Base-by-base conservation (phyloP, 129 eudicot species). In the Kitagawia praeruptora region DNA sequence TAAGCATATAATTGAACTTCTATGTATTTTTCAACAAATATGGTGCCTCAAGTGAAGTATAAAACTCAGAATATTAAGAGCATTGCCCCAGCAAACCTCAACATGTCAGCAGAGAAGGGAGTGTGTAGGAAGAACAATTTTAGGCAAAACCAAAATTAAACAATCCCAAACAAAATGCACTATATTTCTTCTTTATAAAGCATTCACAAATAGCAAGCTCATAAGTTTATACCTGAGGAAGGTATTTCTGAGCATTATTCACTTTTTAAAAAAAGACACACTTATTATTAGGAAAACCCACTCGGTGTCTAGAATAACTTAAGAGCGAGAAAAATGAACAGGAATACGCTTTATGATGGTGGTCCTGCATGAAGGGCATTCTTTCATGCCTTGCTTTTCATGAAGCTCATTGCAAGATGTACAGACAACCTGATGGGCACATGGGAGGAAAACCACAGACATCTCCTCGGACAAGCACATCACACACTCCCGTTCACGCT, bases 401-500 rank as follows among this genome's bases (percentile, higher is more conserved):
- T 94, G 96, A 47, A 91, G 91, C 85, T 94, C 97, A 56, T 91
- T 94, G 92, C 98, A 94, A 46, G 81, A 79, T 11, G 79, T 79
- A 76, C 98, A 91, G 21, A 94, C 96, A 81, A 94, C 97, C 80
- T 91, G 96, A 88, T 91, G 97, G 13, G 98, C 97, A 81, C 97
- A 91, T 0, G 97, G 98, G 31, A 91, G 92, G 80, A 94, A 91
- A 76, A 94, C 96, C 42, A 94, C 92, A 0, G 97, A 90, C 93
- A 91, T 94, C 86, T 94, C 97, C 84, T 94, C 96, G 6, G 98
- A 88, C 61, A 94, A 81, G 78, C 98, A 94, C 97, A 94, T 94
- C 67, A 91, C 97, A 64, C 98, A 94, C 80, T 94, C 96, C 46
- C 98, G 76, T 61, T 94, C 97, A 37, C 98, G 89, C 76, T 94